These are phyloP conservation scores for Fusarium vanettenii DNA, from an alignment of 2,329 filamentous ascomycete genomes.

Conservation along the genomic window DNA sequence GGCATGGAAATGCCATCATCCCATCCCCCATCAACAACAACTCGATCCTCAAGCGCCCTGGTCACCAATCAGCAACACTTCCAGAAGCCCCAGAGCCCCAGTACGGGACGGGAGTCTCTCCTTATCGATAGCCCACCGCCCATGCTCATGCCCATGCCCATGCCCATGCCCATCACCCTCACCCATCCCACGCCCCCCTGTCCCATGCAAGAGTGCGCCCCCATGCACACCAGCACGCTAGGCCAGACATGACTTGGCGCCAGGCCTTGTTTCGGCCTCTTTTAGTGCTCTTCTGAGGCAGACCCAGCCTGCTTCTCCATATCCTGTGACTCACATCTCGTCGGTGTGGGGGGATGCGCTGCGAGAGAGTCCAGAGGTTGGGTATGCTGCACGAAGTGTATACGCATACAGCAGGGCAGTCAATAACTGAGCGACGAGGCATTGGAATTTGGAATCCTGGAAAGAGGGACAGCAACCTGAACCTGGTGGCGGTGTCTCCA, in stretches of 20 bases:
- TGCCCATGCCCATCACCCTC: neutral
- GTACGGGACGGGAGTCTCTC: constrained; percentile 9
- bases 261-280: constrained; percentile 40
- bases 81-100: constrained; percentile 26
- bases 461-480: neutral
- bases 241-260: constrained; percentile 26
- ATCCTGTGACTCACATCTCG: constrained; percentile 44
- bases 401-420: neutral
- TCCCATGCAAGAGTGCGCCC: constrained; percentile 14
- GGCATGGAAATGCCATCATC: constrained; percentile 37
- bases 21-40: constrained; percentile 26
- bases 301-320: constrained; percentile 36
- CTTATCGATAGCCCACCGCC: constrained; percentile 41
- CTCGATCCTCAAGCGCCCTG: constrained; percentile 9
- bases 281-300: constrained; percentile 32
- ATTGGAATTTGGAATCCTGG: neutral
- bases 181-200: constrained; percentile 15
- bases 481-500: neutral
- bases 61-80: constrained; percentile 33
- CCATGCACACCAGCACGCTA: constrained; percentile 33
- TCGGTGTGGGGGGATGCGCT: constrained; percentile 29
- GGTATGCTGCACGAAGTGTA: constrained; percentile 10
- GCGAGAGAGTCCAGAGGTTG: constrained; percentile 9
- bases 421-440: neutral
- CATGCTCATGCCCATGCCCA: neutral